These are phyloP conservation scores for sorghum (Sorghum bicolor) DNA, from an alignment of 176 grass and related monocot species.

Conservation along the genomic window Sorghum_bicolor_NCBIv3 NC_012872.2:42101501-42102000, in stretches of 20 bases:
- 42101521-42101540: conserved; percentile 14
- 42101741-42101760: neutral
- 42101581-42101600: neutral
- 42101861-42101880: neutral
- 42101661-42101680: neutral
- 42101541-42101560: neutral
- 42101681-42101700: neutral
- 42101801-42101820: neutral
- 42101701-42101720: neutral
- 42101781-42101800: neutral
- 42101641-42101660: neutral
- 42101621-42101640: neutral
- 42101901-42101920: neutral
- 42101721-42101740: neutral
- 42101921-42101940: neutral
- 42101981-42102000: neutral
- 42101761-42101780: neutral
- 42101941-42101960: neutral
- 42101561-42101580: neutral
- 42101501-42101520: conserved; percentile 9
- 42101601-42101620: neutral
- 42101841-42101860: neutral
- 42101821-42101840: neutral
- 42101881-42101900: conserved; percentile 2
- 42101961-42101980: neutral